A percentile compares a stretch with the other conserved stretches of the same genome.
These are phyloP conservation scores for Ocimum tenuiflorum DNA, from an alignment of 257 asterid species.

Conservation along the genomic window DNA sequence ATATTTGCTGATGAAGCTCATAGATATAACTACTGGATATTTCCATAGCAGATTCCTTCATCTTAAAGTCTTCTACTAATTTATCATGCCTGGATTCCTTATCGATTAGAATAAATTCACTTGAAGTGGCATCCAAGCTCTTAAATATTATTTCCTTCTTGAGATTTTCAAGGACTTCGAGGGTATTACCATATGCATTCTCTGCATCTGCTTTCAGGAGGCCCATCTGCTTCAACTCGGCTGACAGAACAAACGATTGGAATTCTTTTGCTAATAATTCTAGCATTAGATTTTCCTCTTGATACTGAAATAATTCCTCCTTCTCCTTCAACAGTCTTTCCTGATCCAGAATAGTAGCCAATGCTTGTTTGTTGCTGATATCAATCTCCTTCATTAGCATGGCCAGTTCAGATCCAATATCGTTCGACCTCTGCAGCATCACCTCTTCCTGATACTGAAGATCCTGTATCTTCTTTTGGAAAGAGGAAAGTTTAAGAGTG, in stretches of 20 bases:
- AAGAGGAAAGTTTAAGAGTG: slow-evolving; percentile 48
- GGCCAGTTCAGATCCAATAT: slow-evolving; percentile 69
- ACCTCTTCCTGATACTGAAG: slow-evolving; percentile 70
- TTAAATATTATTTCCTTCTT: slow-evolving; percentile 43
- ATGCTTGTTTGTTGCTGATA: slow-evolving; percentile 42
- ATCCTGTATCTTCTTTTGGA: slow-evolving; percentile 63
- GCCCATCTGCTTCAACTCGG: slow-evolving; percentile 47
- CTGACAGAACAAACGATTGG: slow-evolving; percentile 44
- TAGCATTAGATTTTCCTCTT: slow-evolving; percentile 49
- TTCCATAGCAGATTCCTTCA: slow-evolving; percentile 55
- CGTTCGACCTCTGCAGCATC: slow-evolving; percentile 71
- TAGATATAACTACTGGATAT: slow-evolving; percentile 39
- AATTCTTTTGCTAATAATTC: slow-evolving; percentile 54
- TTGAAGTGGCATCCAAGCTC: slow-evolving; percentile 48
- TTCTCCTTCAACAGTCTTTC: slow-evolving; percentile 53
- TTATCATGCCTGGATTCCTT: slow-evolving; percentile 40
- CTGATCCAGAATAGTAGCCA: slow-evolving; percentile 52
- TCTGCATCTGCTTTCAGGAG: slow-evolving; percentile 36
- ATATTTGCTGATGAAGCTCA: slow-evolving; percentile 44
- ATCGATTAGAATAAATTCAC: slow-evolving; percentile 49
- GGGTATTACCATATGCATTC: slow-evolving; percentile 21
- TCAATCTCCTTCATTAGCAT: slow-evolving; percentile 64
- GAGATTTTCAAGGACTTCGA: slow-evolving; percentile 44
- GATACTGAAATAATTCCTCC: slow-evolving; percentile 38
- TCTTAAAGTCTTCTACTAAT: slow-evolving; percentile 41